These are phyloP conservation scores for Phytopythium sindhum DNA, from an alignment of 352 stramenopile species.

Conservation along the genomic window DNA sequence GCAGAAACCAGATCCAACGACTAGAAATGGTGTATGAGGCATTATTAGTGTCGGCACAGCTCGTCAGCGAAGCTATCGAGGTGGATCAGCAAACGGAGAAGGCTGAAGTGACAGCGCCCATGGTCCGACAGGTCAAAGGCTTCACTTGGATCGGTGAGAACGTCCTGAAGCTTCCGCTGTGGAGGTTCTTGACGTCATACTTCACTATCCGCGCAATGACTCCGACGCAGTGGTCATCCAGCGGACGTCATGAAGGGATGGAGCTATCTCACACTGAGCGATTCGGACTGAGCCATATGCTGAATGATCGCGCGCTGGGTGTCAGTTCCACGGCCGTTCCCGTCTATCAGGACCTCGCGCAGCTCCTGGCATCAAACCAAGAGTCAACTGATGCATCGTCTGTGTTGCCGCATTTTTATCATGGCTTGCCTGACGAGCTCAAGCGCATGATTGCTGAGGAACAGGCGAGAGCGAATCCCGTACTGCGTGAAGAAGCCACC, in stretches of 20 bases:
- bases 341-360: slow-evolving; percentile 27
- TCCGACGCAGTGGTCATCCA: slow-evolving; percentile 33
- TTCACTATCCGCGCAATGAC: slow-evolving; percentile 47
- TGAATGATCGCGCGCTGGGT: slow-evolving; percentile 41
- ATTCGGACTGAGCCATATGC: slow-evolving; percentile 48
- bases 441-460: slow-evolving; percentile 73
- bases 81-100: neutral
- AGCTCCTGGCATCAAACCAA: slow-evolving; percentile 42
- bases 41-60: slow-evolving; percentile 10
- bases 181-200: slow-evolving; percentile 37
- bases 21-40: slow-evolving; percentile 43
- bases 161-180: slow-evolving; percentile 37
- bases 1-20: slow-evolving; percentile 38
- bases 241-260: slow-evolving; percentile 3
- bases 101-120: neutral
- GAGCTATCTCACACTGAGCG: slow-evolving; percentile 44
- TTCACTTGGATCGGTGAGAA: slow-evolving; percentile 33
- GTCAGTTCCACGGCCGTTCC: slow-evolving; percentile 34
- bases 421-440: slow-evolving; percentile 63
- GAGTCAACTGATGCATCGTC: slow-evolving; percentile 22
- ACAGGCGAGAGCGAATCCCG: slow-evolving; percentile 20
- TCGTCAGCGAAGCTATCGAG: neutral
- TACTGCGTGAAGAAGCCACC: neutral
- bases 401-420: slow-evolving; percentile 71
- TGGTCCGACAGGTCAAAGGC: slow-evolving; percentile 10